Base-by-base conservation (phyloP, 2,329 filamentous ascomycete species). In the Chrysoporthe puriensis region DNA sequence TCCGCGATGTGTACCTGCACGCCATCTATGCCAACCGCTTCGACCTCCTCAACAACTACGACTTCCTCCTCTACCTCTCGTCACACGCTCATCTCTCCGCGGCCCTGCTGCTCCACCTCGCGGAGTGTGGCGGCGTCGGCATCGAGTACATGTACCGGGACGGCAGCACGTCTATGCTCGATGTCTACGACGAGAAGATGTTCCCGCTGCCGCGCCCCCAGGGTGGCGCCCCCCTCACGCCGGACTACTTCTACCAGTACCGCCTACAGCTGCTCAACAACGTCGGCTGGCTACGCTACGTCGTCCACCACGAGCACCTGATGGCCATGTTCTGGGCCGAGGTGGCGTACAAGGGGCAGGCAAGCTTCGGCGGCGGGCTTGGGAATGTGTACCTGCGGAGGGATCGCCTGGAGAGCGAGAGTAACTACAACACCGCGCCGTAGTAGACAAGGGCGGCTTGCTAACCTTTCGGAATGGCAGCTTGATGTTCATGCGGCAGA, bases 31-130 rank as follows among this genome's bases (percentile, higher is more conserved):
- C 46, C 1, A 36, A 65, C 63, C 63, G 63, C 42, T 65, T 65
- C 43, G 43, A 48, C 18, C 63, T 65, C 36, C 44, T 65, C 14
- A 65, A 60, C 56, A 65, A 60, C 43, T 18, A n/a, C 26, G 26
- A 9, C 32, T 52, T 65, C 56, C 54, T 65, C n/a, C 43, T 48
- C 32, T 43, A 26, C 56, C 54, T 60, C 43, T 32, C 63, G 13
- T n/a, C 42, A 11, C 54, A 59, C 32, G 44, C 63, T 2, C 32
- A 50, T 34, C 63, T 65, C 54, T 58, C 63, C n/a, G 32, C 42
- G 18, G 34, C 21, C 43, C 11, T 52, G 42, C 43, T 65, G 9
- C 26, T 4, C 26, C 36, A 42, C 56, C 21, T 59, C 44, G 46
- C 56, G 43, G 6, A 18, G 21, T 18, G 26, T 6, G 59, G 59